Conservation (phyloP, 768 basidiomycete species). For the Amanita muscaria region DNA sequence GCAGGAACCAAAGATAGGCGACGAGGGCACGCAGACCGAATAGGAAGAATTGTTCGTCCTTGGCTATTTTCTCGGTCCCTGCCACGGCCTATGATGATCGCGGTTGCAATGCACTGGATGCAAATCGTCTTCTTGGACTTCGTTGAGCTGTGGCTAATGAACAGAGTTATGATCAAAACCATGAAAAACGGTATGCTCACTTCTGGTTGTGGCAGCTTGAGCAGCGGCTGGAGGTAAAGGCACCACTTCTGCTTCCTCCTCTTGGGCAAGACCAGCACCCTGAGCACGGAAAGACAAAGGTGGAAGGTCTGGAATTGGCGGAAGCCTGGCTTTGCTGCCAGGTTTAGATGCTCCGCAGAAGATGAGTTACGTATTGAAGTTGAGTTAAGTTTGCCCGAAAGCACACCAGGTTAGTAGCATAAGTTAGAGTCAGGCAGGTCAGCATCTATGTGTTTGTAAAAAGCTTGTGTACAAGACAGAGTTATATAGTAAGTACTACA, state of each 20-base stretch:
- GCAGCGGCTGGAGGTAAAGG: slow-evolving; percentile 9
- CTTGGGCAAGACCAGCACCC: slow-evolving; percentile 8
- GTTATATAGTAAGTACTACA: slow-evolving; percentile 68
- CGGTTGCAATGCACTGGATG: slow-evolving; percentile 1
- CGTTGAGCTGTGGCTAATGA: slow-evolving; percentile 8
- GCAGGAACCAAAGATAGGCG: slow-evolving; percentile 4
- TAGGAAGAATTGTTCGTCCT: slow-evolving; percentile 2
- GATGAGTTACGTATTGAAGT: too few species aligned
- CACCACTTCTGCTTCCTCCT: slow-evolving; percentile 11
- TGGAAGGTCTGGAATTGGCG: slow-evolving; percentile 28
- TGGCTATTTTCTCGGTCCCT: background rate
- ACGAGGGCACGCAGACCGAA: slow-evolving; percentile 5
- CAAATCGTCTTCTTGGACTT: background rate
- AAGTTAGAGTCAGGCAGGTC: slow-evolving; percentile 69
- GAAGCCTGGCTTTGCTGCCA: slow-evolving; percentile 16
- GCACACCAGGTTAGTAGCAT: slow-evolving; percentile 73
- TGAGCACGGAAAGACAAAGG: slow-evolving; percentile 38
- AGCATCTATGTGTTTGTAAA: slow-evolving; percentile 71
- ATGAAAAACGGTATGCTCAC: background rate
- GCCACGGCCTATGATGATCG: background rate
- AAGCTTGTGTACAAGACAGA: slow-evolving; percentile 61
- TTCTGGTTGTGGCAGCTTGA: background rate
- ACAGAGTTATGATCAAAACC: background rate
- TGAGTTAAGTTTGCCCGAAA: slow-evolving; percentile 34
- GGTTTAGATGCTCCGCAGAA: too few species aligned